A percentile compares a stretch with the other conserved stretches of the same genome.
phyloP scores from a whole-genome alignment of 352 stramenopile species.

The Globisporangium abappressorium region DNA sequence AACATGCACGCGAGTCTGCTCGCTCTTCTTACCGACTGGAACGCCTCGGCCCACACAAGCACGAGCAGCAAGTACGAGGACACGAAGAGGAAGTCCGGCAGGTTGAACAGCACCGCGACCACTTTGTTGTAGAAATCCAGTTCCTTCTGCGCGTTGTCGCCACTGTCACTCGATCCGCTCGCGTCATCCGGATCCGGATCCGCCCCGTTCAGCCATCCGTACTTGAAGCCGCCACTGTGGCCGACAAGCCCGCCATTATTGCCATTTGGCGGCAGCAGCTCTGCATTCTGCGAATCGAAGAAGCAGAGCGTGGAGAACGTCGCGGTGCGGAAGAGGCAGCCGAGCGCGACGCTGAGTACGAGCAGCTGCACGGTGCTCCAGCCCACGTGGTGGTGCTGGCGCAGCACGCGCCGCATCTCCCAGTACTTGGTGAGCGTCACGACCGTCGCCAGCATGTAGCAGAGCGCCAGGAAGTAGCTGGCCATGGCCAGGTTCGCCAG shows the following conservation, averaged over 20 bases:
- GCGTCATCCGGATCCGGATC: not conserved
- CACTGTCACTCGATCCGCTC: not conserved
- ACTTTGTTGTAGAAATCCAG: conserved; percentile 91
- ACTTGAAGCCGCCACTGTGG: conserved; percentile 16
- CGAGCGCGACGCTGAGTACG: conserved; percentile 76
- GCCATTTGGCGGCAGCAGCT: conserved; percentile 26
- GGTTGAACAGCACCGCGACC: conserved; percentile 89
- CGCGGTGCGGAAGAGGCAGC: conserved; percentile 81
- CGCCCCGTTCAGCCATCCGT: conserved; percentile 11
- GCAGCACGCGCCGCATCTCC: conserved; percentile 67
- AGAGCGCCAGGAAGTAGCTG: conserved; percentile 87
- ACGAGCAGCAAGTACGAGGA: conserved; percentile 90
- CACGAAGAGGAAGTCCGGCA: conserved; percentile 91
- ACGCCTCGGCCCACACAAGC: conserved; percentile 88
- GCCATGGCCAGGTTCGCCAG: conserved; percentile 86
- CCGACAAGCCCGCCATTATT: conserved; percentile 16
- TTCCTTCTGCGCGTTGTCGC: conserved; percentile 45
- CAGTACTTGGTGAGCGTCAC: conserved; percentile 77
- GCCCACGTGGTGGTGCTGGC: conserved; percentile 56
- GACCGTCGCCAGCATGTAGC: conserved; percentile 80
- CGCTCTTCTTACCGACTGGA: conserved; percentile 64
- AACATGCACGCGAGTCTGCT: not conserved
- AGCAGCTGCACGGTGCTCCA: conserved; percentile 85
- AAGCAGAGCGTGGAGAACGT: conserved; percentile 88
- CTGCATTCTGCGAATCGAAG: conserved; percentile 75